Evolutionary conservation across 768 basidiomycete species (phyloP).

Genomic region (Paxillus involutus): DNA sequence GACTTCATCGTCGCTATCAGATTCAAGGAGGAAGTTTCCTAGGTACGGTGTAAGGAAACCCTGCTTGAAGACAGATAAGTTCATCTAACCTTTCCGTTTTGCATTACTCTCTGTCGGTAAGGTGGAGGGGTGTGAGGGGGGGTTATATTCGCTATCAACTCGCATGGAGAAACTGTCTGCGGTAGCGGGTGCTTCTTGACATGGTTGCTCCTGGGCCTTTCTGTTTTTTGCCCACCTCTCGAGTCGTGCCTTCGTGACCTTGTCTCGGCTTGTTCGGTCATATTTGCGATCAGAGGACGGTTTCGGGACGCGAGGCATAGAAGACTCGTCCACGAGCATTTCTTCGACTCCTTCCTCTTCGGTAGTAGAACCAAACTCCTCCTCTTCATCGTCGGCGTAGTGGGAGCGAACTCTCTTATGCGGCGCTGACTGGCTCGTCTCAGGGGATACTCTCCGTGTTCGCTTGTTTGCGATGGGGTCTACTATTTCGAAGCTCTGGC

Average conservation of each 20-base stretch:
- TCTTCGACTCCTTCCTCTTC: slow-evolving; percentile 50
- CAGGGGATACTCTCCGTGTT: slow-evolving; percentile 25
- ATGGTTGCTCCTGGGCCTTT: slow-evolving; percentile 24
- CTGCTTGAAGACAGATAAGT: neutral
- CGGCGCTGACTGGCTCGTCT: slow-evolving; percentile 6
- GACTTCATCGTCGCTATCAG: slow-evolving; percentile 29
- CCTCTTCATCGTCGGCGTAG: slow-evolving; percentile 16
- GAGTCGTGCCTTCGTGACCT: slow-evolving; percentile 26
- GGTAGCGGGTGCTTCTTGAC: slow-evolving; percentile 32
- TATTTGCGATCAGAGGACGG: slow-evolving; percentile 14
- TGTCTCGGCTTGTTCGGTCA: slow-evolving; percentile 30
- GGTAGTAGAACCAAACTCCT: slow-evolving; percentile 27
- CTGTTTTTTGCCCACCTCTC: slow-evolving; percentile 28
- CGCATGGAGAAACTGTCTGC: slow-evolving; percentile 32
- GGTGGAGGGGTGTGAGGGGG: slow-evolving; percentile 14
- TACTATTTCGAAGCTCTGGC: slow-evolving; percentile 5
- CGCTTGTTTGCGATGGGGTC: slow-evolving; percentile 26
- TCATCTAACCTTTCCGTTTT: slow-evolving; percentile 52
- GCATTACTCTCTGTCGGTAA: slow-evolving; percentile 25
- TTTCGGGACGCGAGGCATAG: slow-evolving; percentile 18
- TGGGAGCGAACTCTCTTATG: slow-evolving; percentile 30
- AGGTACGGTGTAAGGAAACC: slow-evolving; percentile 2
- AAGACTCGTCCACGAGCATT: slow-evolving; percentile 44
- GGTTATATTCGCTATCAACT: slow-evolving; percentile 20
- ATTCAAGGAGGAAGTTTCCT: slow-evolving; percentile 24